A percentile compares a stretch with the other conserved stretches of the same genome.
These are phyloP conservation scores for Dothiorella sarmentorum DNA, from an alignment of 2,329 filamentous ascomycete genomes.

Conservation along the genomic window DNA sequence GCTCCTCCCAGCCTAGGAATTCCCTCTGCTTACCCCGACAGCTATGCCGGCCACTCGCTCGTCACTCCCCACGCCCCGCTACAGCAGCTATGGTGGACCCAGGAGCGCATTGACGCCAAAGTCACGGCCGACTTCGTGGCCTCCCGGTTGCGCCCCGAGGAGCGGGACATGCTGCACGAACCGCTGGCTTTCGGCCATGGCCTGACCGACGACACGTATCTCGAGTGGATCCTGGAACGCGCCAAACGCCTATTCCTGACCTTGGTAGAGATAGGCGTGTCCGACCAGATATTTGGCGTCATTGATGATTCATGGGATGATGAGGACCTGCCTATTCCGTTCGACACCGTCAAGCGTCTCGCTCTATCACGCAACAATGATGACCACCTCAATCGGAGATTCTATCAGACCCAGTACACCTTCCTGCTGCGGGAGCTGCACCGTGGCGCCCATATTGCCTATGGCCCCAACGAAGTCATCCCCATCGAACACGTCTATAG, in stretches of 20 bases:
- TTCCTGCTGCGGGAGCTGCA: conserved; percentile 65
- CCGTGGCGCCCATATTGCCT: conserved; percentile 60
- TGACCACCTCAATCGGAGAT: conserved; percentile 63
- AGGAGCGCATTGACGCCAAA: conserved; percentile 64
- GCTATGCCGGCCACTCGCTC: conserved; percentile 44
- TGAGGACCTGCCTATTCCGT: conserved; percentile 65
- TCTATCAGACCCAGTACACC: conserved; percentile 67
- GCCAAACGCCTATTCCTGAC: conserved; percentile 69
- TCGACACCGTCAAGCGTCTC: conserved; percentile 63
- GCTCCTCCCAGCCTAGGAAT: background rate
- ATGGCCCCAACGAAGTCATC: conserved; percentile 64
- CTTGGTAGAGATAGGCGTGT: conserved; percentile 64
- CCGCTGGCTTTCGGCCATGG: conserved; percentile 66
- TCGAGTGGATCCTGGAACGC: conserved; percentile 71
- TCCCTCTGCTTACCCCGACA: background rate
- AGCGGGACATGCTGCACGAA: conserved; percentile 59
- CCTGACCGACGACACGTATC: conserved; percentile 69
- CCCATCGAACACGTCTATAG: conserved; percentile 66
- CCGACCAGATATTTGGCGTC: conserved; percentile 71
- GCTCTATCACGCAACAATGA: conserved; percentile 58
- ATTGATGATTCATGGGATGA: conserved; percentile 77
- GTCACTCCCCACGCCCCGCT: conserved; percentile 48
- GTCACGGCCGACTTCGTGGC: conserved; percentile 67
- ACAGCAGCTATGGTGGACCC: conserved; percentile 66
- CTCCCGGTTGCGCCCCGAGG: conserved; percentile 60